Base-by-base conservation (phyloP, 1,284 basidiomycete species). In the Pholiota adiposa region DNA sequence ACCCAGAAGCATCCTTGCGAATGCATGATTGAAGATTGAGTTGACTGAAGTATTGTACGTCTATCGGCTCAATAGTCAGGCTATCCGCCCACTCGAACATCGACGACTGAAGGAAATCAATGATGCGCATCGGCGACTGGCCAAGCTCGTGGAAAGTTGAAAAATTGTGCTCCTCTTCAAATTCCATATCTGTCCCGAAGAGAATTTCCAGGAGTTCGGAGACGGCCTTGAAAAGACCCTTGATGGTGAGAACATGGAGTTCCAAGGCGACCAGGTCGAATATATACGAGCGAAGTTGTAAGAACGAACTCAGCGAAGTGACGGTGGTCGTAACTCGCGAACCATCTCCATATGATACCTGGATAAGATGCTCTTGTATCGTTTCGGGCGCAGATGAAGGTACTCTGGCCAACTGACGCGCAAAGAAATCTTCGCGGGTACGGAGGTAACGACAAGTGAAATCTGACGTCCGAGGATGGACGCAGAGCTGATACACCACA, bases 261-360 rank as follows among this genome's bases (percentile, higher is more conserved):
- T 99, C 97, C 25, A 99, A 81, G 0, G 96, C 94, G 6, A 90
- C 88, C 23, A 93, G 84, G 62, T 97, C 90, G 59, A 98, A 84
- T 23, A 98, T 85, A 76, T 89, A 93, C 1, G 94, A 91, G 44
- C 94, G 89, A 53, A 93, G 81, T 38, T 90, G 88, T 23, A 98
- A 80, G 80, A 93, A 96, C 0, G 94, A 85, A 38, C 87, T 85
- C 18, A 97, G 76, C 0, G 86, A 83, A 2, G 87, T 79, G 18
- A 92, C 88, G 0, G 90, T 92, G 1, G 94, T 94, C 33, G 81
- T 76, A n/a, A 94, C 80, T 18, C 86, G 81, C 12, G 84, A 82
- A 5, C 92, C 89, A 66, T 96, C 93, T 12, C 79, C 78, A 69
- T 91, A 94, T 29, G 84, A 74, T 1, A 94, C 85, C 40, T 89